Evolutionary conservation across 192 early-diverging fungal species (phyloP).

Genomic region (Rhizophagus prolifer): DNA sequence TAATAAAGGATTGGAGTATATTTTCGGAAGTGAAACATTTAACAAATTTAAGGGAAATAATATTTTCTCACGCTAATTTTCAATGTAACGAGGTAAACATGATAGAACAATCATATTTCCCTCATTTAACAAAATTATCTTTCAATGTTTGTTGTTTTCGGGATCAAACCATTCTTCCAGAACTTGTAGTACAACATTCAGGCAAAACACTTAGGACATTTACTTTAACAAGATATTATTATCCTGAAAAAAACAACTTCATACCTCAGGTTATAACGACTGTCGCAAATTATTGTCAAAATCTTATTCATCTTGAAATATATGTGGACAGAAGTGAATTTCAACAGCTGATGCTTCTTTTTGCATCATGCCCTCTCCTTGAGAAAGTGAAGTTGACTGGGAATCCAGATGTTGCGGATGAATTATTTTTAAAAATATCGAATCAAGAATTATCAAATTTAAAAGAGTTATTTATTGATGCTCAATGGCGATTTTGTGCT

Average conservation of each 20-base stretch:
- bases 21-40: conserved; percentile 1
- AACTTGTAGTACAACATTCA: conserved; percentile 2
- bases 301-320: not conserved
- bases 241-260: not conserved
- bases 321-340: not conserved
- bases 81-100: not conserved
- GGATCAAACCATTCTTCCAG: not conserved
- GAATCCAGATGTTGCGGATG: not conserved
- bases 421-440: not conserved
- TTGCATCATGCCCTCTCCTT: conserved; percentile 3
- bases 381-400: not conserved
- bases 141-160: conserved; percentile 1
- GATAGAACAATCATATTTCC: not conserved
- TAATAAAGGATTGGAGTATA: conserved; percentile 3
- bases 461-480: not conserved
- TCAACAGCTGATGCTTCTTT: not conserved
- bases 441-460: conserved; percentile 4
- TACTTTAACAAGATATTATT: not conserved
- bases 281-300: conserved; percentile 8
- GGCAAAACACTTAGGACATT: conserved; percentile 4
- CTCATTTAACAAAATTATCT: not conserved
- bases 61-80: not conserved
- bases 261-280: not conserved
- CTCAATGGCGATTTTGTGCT: not conserved
- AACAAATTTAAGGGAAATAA: not conserved